Conservation (phyloP, 169 alveolate genomes). For the Theileria orientalis region DNA sequence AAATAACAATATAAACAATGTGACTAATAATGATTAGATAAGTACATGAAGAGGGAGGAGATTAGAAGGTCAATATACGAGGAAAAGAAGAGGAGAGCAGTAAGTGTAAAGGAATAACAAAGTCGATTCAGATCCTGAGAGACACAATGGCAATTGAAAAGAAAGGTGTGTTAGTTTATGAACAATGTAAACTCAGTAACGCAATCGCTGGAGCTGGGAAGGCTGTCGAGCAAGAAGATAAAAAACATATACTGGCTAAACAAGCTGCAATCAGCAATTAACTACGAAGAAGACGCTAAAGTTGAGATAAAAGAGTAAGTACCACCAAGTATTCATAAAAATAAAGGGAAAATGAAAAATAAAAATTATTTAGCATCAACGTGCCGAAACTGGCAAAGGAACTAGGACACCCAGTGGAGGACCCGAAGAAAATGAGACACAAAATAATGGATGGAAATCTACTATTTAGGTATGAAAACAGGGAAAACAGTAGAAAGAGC, state of each 20-base stretch:
- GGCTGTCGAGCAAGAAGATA: conserved; percentile 77
- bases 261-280: conserved; percentile 71
- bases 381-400: conserved; percentile 65
- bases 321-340: no score
- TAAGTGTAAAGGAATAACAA: neutral
- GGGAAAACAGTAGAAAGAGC: no score
- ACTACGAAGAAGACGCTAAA: conserved; percentile 36
- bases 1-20: neutral
- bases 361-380: conserved; percentile 20
- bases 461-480: conserved; percentile 66
- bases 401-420: conserved; percentile 72
- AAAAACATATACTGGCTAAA: conserved; percentile 76
- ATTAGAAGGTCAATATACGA: conserved; percentile 48
- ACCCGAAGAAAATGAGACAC: conserved; percentile 63
- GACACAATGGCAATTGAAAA: conserved; percentile 63
- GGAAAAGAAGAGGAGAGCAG: conserved; percentile 54
- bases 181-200: conserved; percentile 19
- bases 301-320: conserved; percentile 24
- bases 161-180: neutral
- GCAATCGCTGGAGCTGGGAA: conserved; percentile 75
- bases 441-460: conserved; percentile 64
- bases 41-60: conserved; percentile 28
- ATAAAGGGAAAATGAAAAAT: neutral
- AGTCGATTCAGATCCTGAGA: conserved; percentile 16
- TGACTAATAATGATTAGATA: conserved; percentile 14